Conservation (phyloP, 148 eudicot genomes). For the Amaranthus hypochondriacus region DNA sequence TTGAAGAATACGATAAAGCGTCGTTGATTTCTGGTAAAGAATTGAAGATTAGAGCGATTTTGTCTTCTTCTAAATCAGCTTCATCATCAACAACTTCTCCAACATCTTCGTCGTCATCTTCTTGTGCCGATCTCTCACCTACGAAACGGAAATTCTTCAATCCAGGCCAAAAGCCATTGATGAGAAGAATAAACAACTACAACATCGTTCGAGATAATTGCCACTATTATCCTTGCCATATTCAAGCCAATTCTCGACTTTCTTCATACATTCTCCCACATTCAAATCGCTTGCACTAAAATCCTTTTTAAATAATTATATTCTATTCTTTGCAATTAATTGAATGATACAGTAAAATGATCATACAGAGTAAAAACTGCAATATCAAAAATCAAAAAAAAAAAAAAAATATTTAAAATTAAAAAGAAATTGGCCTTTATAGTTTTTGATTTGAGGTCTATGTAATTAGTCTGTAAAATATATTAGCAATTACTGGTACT, state of each 20-base stretch:
- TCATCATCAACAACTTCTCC: conserved; percentile 17
- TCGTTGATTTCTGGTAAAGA: conserved; percentile 31
- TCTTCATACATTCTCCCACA: conserved; percentile 16
- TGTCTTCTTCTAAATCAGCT: conserved; percentile 33
- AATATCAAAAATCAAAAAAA: background rate
- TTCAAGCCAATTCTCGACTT: conserved; percentile 24
- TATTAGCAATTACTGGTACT: background rate
- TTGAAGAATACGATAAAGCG: conserved; percentile 64
- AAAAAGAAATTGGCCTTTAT: background rate
- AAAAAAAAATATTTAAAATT: background rate
- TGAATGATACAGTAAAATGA: no score
- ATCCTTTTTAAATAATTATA: background rate
- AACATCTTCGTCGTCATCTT: conserved; percentile 37
- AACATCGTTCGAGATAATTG: conserved; percentile 19
- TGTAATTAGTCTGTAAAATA: conserved; percentile 27
- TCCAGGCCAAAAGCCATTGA: background rate
- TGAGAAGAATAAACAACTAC: conserved; percentile 13
- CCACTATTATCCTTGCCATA: conserved; percentile 25
- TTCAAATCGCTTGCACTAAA: conserved; percentile 25
- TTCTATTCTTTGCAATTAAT: background rate
- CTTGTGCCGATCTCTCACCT: conserved; percentile 25
- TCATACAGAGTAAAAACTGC: background rate
- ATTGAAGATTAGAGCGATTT: conserved; percentile 64
- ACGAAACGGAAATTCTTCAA: conserved; percentile 14
- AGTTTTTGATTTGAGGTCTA: conserved; percentile 22